Base-by-base conservation (phyloP, 139 green algal species). In the Closterium sp. region DNA sequence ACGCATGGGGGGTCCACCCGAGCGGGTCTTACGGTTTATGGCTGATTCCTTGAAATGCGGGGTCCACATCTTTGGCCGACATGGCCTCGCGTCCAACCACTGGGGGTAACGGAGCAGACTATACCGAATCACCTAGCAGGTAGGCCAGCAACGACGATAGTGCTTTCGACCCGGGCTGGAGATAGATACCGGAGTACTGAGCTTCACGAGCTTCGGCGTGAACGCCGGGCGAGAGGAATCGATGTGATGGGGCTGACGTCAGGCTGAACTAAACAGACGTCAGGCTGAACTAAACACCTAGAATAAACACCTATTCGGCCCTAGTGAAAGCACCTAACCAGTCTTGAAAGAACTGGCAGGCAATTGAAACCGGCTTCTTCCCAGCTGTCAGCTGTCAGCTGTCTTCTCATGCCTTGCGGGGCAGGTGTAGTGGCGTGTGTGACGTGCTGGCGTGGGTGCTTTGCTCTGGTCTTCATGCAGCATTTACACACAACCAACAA, bases 1-100 rank as follows among this genome's bases (percentile, higher is more conserved):
- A 50, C 38, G 38, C 38, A 0, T 24, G 19, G 62, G 62, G 62
- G 19, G 10, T 79, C 17, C 62, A 79, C 0, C 62, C 17, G 62
- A 79, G 62, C 62, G 62, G 19, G 62, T 22, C 62, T 30, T 92
- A 92, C 90, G 90, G 28, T 92, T 92, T 90, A n/a, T 50, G 62
- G 62, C 62, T 92, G 34, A 92, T n/a, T 34, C 32, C 90, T 24
- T 87, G 90, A 90, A 92, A 92, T 31, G 90, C 90, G 86, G 90
- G 70, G n/a, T 92, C 90, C 38, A 92, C 38, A 50, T 92, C 90
- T 29, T 92, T 92, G 62, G 62, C 62, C 62, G 62, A 27, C 62
- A 79, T 79, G 62, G 62, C 62, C 62, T 27, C 17, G 62, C 62
- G 62, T 79, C 62, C 62, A 79, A 79, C 62, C 62, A 79, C 11